phyloP scores from a whole-genome alignment of 2,329 filamentous ascomycete species.

The Aureobasidium sp. region DNA sequence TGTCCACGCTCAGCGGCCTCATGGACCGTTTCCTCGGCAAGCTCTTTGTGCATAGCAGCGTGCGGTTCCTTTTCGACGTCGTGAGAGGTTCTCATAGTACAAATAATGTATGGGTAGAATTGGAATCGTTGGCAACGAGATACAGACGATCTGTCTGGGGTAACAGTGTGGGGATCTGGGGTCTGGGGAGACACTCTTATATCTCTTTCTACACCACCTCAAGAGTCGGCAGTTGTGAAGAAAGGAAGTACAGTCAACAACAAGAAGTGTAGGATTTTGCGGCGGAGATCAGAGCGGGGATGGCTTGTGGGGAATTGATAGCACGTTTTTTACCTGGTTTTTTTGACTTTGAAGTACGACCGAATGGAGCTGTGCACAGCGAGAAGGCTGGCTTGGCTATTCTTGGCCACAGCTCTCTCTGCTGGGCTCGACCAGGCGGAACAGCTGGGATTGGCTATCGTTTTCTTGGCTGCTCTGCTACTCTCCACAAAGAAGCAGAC shows the following conservation, averaged over 20 bases:
- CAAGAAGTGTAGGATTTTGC: not conserved
- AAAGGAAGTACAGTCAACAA: not conserved
- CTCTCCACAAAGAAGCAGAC: not conserved
- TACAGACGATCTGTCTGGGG: not conserved
- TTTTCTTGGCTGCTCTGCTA: not conserved
- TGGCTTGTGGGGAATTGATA: not conserved
- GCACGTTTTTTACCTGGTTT: not conserved
- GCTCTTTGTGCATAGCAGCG: conserved; percentile 9
- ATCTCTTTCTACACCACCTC: not conserved
- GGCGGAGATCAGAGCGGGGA: conserved; percentile 2
- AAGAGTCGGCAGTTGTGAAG: not conserved
- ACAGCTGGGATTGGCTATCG: not conserved
- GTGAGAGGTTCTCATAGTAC: not conserved
- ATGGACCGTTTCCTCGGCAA: conserved; percentile 23
- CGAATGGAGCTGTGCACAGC: not conserved
- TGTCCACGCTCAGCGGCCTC: conserved; percentile 40
- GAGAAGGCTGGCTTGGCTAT: not conserved
- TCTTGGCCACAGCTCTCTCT: not conserved
- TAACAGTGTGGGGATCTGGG: not conserved
- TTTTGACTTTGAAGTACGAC: not conserved
- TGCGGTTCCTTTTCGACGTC: conserved; percentile 1
- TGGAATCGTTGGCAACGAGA: not conserved
- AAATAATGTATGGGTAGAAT: not conserved
- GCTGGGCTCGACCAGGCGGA: not conserved
- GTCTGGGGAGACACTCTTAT: not conserved